Evolutionary conservation across 306 rosid species (phyloP), one percentile per base, ranked within the genome.

Genomic region (Rosa lucieae): DNA sequence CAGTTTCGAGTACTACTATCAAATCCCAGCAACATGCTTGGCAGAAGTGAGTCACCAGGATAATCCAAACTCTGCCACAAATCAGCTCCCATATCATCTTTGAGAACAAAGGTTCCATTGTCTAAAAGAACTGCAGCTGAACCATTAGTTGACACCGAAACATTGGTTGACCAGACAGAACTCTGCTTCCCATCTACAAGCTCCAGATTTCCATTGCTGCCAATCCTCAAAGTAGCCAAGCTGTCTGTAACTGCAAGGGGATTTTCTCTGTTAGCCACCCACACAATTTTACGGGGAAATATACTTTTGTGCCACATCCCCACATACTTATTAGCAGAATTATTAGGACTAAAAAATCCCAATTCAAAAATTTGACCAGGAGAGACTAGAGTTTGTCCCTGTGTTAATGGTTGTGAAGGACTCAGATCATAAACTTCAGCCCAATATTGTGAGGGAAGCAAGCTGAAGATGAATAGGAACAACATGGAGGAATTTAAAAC

Each of bases 41-140:
- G 89, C 67, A 86, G 74, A 8, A 84, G 71, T 7, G 87, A 72
- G 76, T 85, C 84, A 12, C 61, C 17, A 9, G 84, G 92, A 55
- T 85, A 44, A 35, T 80, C 35, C 76, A 78, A 88, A 76, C 86
- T 83, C 68, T 81, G 81, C 89, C 90, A 88, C 39, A 80, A 8
- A 21, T 63, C 72, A 21, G 40, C 29, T 21, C 37, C 20, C 11
- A 18, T 12, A 2, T 8, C 9, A 2, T 3, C 55, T 39, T 53
- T 35, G 42, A 88, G 44, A 42, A 85, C 77, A 0, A 81, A 68
- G 37, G 39, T 74, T 14, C 88, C 91, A 5, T 29, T 76, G 48
- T 75, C 80, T 21, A 37, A 51, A 55, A 88, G 84, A 23, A 70
- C 77, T 67, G 85, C 86, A 66, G 74, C 76, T 2, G 88, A 35